Percentiles rank a stretch among this genome's conserved stretches.
Conservation (phyloP, 805 yeast genomes). For the Cyberlindnera nakhonratchasimensis region DNA sequence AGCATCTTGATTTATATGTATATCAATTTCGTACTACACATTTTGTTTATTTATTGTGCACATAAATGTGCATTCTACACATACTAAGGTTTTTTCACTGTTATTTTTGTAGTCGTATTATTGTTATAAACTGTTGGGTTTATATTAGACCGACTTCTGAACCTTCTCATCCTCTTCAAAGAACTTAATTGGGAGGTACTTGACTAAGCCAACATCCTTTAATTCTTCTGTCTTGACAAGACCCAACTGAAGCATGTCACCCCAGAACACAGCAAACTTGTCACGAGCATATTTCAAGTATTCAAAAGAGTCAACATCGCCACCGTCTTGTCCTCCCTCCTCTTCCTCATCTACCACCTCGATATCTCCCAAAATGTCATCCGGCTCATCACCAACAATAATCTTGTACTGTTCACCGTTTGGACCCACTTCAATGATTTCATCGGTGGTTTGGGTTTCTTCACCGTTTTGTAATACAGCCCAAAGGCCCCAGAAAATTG, state of each 20-base stretch:
- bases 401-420: constrained; percentile 48
- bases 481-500: constrained; percentile 86
- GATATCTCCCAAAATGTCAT: constrained; percentile 4
- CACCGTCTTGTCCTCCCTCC: constrained; percentile 20
- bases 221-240: constrained; percentile 37
- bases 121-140: background rate
- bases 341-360: constrained; percentile 25
- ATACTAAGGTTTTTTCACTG: background rate
- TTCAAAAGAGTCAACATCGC: constrained; percentile 65
- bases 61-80: background rate
- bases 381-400: constrained; percentile 25
- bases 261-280: constrained; percentile 69
- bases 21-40: too few relatives aligned
- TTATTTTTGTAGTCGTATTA: background rate
- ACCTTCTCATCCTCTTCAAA: constrained; percentile 11
- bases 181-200: constrained; percentile 28
- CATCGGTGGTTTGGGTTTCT: constrained; percentile 18
- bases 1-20: too few relatives aligned
- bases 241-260: constrained; percentile 66
- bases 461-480: constrained; percentile 77
- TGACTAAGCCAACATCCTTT: constrained; percentile 35
- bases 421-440: constrained; percentile 46
- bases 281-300: constrained; percentile 72
- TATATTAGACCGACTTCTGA: background rate
- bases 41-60: background rate